phyloP scores from a whole-genome alignment of 2,329 filamentous ascomycete genomes.

The Exophiala sp. region DNA sequence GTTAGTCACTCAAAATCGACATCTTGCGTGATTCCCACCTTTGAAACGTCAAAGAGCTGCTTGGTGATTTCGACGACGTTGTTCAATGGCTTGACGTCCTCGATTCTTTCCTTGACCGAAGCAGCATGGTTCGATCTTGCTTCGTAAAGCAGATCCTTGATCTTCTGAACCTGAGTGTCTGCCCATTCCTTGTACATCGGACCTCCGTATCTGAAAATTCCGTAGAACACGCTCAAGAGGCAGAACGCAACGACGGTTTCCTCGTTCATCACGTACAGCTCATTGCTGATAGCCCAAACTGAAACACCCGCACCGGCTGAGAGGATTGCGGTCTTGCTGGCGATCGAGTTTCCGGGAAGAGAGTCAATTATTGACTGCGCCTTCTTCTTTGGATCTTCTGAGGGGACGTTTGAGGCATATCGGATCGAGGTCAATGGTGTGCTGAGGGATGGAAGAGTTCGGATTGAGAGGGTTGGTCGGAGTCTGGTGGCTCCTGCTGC shows the following conservation, averaged over 20 bases:
- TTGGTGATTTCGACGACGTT: conserved; percentile 96
- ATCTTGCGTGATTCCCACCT: conserved; percentile 55
- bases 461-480: conserved; percentile 61
- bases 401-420: conserved; percentile 71
- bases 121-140: conserved; percentile 91
- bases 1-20: not conserved
- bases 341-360: conserved; percentile 83
- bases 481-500: conserved; percentile 79
- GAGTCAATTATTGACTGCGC: conserved; percentile 92
- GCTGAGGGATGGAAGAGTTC: conserved; percentile 69
- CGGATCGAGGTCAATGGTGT: conserved; percentile 65
- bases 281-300: conserved; percentile 95
- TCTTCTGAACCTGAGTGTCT: conserved; percentile 80
- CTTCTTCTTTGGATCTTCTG: conserved; percentile 92
- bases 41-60: conserved; percentile 94
- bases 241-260: conserved; percentile 93
- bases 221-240: conserved; percentile 87
- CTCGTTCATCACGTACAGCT: conserved; percentile 99
- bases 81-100: conserved; percentile 89
- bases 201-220: conserved; percentile 87
- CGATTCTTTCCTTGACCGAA: conserved; percentile 91
- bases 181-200: conserved; percentile 93
- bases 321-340: conserved; percentile 96
- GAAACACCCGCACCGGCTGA: conserved; percentile 87
- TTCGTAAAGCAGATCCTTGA: conserved; percentile 91